These are phyloP conservation scores for Berkeleyomyces basicola DNA, from an alignment of 2,329 filamentous ascomycete genomes.

Conservation along the genomic window DNA sequence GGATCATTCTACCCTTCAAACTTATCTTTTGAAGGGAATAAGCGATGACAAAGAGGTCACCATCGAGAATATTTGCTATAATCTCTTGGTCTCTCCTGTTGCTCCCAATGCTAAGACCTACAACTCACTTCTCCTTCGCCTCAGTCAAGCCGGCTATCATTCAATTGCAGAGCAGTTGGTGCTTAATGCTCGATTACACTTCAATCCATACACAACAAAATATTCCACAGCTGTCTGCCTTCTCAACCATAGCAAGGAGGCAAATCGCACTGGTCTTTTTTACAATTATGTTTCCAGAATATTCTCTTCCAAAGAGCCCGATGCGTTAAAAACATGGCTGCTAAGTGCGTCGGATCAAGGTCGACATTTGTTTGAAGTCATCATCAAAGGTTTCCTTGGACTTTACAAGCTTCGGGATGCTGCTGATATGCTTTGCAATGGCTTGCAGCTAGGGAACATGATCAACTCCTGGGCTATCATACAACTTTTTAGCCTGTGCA, in stretches of 20 bases:
- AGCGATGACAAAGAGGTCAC: slow-evolving; percentile 3
- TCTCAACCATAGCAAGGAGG: slow-evolving; percentile 10
- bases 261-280: slow-evolving; percentile 9
- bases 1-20: slow-evolving; percentile 3
- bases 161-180: slow-evolving; percentile 33
- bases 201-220: slow-evolving; percentile 4
- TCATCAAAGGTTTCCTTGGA: slow-evolving; percentile 32
- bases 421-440: slow-evolving; percentile 25
- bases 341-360: slow-evolving; percentile 4
- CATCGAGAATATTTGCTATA: slow-evolving; percentile 41
- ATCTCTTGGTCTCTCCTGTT: slow-evolving; percentile 44
- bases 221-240: slow-evolving; percentile 11
- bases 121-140: slow-evolving; percentile 53
- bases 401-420: slow-evolving; percentile 31
- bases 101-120: slow-evolving; percentile 53
- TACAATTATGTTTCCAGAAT: slow-evolving; percentile 8
- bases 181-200: slow-evolving; percentile 12
- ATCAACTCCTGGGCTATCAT: slow-evolving; percentile 21
- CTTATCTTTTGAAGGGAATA: slow-evolving; percentile 10
- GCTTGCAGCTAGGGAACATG: slow-evolving; percentile 22
- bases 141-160: slow-evolving; percentile 35
- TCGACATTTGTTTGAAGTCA: slow-evolving; percentile 24
- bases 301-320: not conserved
- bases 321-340: slow-evolving; percentile 1
- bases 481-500: slow-evolving; percentile 27